Percentiles rank a stretch among this genome's conserved stretches.
Evolutionary conservation across 345 rosid genomes (phyloP).

Genomic region (Geranium rotundifolium): DNA sequence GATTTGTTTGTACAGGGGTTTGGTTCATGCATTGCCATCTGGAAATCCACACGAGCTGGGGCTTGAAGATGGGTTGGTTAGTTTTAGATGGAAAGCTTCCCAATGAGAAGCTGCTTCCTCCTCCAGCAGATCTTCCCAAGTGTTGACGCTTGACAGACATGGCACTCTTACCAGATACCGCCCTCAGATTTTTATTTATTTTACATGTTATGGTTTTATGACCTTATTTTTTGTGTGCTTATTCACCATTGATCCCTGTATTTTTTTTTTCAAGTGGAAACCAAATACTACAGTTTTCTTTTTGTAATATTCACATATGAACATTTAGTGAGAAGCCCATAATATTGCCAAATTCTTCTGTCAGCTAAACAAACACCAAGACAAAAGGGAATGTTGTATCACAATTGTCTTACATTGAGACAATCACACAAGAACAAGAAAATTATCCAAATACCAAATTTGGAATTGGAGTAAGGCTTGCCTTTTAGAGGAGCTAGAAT

Average conservation of each 20-base stretch:
- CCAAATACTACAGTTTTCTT: neutral
- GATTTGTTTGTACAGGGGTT: conserved; percentile 24
- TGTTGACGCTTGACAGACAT: conserved; percentile 22
- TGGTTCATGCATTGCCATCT: conserved; percentile 79
- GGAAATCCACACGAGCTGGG: conserved; percentile 77
- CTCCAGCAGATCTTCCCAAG: conserved; percentile 57
- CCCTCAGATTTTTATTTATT: neutral
- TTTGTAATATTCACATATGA: conserved; percentile 1
- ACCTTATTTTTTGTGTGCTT: neutral
- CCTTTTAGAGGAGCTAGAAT: neutral
- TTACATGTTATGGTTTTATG: neutral
- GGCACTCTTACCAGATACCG: too few relatives aligned
- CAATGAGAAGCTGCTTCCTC: conserved; percentile 54
- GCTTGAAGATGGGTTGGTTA: conserved; percentile 63
- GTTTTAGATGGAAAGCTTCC: conserved; percentile 59
- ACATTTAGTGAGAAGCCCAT: neutral
- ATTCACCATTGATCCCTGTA: neutral
- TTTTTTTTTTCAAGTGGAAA: neutral
- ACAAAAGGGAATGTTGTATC: neutral
- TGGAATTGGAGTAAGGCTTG: neutral
- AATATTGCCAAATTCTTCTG: neutral
- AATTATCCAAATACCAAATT: neutral
- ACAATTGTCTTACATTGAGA: neutral
- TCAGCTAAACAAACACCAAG: too few relatives aligned
- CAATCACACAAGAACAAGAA: neutral